Evolutionary conservation across 768 basidiomycete species (phyloP).

Genomic region (Mycena capillaripes): DNA sequence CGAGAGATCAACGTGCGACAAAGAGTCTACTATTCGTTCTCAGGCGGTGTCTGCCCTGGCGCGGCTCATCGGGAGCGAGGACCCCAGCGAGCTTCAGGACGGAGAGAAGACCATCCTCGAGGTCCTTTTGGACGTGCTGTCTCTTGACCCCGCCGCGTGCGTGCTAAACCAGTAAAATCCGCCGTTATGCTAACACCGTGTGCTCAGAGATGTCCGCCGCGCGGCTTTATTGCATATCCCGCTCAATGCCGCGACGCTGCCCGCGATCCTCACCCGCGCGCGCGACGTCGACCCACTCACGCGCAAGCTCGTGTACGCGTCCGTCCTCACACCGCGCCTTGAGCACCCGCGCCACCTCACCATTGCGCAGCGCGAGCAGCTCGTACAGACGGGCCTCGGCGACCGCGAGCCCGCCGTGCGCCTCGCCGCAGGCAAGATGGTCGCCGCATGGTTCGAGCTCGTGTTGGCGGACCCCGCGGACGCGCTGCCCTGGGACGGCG

Average conservation of each 20-base stretch:
- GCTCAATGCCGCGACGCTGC: conserved; percentile 70
- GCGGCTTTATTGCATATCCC: conserved; percentile 87
- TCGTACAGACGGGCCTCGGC: conserved; percentile 90
- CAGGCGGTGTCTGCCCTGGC: conserved; percentile 89
- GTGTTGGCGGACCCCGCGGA: conserved; percentile 56
- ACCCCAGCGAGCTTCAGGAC: conserved; percentile 65
- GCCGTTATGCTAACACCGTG: too few species aligned
- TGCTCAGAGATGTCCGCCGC: conserved; percentile 87
- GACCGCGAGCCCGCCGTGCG: conserved; percentile 90
- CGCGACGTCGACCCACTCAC: conserved; percentile 88
- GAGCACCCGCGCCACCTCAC: conserved; percentile 80
- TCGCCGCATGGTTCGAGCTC: conserved; percentile 86
- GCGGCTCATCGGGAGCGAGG: conserved; percentile 81
- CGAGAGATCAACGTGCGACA: conserved; percentile 83
- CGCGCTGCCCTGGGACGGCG: conserved; percentile 52
- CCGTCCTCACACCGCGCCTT: conserved; percentile 67
- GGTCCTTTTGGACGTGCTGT: conserved; percentile 76
- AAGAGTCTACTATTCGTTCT: conserved; percentile 85
- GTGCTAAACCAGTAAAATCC: conserved; percentile 26
- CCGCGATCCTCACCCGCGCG: conserved; percentile 80
- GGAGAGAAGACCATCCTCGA: conserved; percentile 70
- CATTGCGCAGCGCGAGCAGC: conserved; percentile 85
- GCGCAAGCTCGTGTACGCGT: conserved; percentile 83
- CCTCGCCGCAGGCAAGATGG: conserved; percentile 83
- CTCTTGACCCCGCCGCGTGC: conserved; percentile 80